These are phyloP conservation scores for Skeletonema menzelii DNA, from an alignment of 108 stramenopile species.

Conservation along the genomic window DNA sequence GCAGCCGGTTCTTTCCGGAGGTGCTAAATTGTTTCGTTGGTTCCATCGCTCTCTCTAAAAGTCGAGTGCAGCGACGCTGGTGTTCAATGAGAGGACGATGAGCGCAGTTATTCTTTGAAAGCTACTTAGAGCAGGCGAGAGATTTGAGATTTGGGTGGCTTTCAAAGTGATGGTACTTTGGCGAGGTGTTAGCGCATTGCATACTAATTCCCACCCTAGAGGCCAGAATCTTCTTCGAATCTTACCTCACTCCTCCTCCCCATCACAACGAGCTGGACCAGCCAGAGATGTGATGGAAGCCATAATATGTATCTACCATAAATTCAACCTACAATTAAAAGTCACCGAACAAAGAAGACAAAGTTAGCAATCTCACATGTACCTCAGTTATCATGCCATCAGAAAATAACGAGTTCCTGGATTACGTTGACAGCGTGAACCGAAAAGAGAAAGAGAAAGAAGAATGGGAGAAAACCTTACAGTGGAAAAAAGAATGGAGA, in stretches of 20 bases:
- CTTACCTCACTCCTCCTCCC: too few species aligned
- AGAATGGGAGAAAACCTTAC: not conserved
- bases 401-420: constrained; percentile 2
- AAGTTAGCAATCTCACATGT: not conserved
- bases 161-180: too few species aligned
- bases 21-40: constrained; percentile 73
- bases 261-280: too few species aligned
- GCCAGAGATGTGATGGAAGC: too few species aligned
- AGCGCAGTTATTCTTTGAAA: too few species aligned
- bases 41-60: constrained; percentile 16
- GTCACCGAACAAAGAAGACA: too few species aligned
- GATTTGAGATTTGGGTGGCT: too few species aligned
- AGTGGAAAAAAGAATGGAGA: constrained; percentile 11
- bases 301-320: too few species aligned
- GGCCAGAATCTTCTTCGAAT: too few species aligned
- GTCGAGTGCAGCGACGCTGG: not conserved
- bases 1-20: constrained; percentile 69
- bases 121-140: too few species aligned
- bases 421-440: not conserved
- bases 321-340: not conserved
- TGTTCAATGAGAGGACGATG: not conserved
- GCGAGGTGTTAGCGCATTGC: too few species aligned
- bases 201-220: too few species aligned
- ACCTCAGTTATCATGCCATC: not conserved
- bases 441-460: constrained; percentile 3